Evolutionary conservation across 2,329 filamentous ascomycete genomes (phyloP), one percentile per base, ranked within the genome.

Genomic region (Aspergillus candidus): DNA sequence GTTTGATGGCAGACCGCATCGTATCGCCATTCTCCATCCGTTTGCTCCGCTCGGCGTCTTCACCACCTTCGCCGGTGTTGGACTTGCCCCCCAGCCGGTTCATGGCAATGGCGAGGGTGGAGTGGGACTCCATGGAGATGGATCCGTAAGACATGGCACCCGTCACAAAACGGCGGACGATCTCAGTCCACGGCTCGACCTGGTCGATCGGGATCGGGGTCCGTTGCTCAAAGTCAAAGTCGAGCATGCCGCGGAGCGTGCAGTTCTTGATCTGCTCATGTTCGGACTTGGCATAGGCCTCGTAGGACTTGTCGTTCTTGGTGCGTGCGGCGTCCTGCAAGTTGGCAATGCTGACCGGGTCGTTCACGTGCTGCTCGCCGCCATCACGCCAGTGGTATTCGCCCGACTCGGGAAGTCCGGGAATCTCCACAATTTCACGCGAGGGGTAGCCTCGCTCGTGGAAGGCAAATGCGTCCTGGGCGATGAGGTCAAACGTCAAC

Each of bases 371-470:
- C 47, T 89, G 80, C 71, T 97, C 90, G 42, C 91, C 91, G 59
- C 91, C 91, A 66, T 96, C 90, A 70, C 91, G 86, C 91, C 91
- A 97, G 69, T 97, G 91, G 72, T 97, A 97, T 68, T 97, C 91
- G 53, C 91, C 91, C 46, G 91, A 93, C 71, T 97, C 91, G 4
- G 86, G 79, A 32, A 97, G 82, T 53, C 88, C 90, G 50, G 85
- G 81, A 48, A 94, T 76, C 49, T 82, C 78, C 27, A 85, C 75
- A 38, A 91, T 90, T 60, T 83, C 76, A 43, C 87, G 83, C 15
- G 84, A 85, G 27, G 91, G 88, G 73, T 84, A 97, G 38, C 91
- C 91, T 60, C 86, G 88, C 72, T 96, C 91, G 66, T 97, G 91
- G 70, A 96, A 87, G 54, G 89, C 86, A 71, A 95, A 93, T 2